Conservation (phyloP, 192 early-diverging fungal species). For the Coemansia sp. region DNA sequence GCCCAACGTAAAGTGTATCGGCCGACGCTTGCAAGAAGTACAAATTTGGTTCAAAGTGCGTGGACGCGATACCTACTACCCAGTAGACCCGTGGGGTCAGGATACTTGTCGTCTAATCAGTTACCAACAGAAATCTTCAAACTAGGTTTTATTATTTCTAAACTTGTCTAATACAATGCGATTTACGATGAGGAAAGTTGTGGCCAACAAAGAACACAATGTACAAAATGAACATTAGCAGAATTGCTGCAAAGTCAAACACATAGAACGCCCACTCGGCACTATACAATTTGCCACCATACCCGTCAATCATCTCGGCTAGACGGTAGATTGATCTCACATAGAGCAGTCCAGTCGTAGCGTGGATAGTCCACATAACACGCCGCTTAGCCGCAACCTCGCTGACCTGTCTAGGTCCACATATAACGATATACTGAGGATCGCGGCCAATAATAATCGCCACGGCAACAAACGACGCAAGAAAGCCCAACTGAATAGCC, state of each 20-base stretch:
- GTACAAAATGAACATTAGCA: conserved; percentile 30
- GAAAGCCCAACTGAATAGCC: conserved; percentile 35
- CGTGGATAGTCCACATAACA: conserved; percentile 31
- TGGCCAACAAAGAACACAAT: conserved; percentile 23
- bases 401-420: conserved; percentile 16
- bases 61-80: conserved; percentile 48
- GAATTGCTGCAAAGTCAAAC: conserved; percentile 47
- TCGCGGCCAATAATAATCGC: conserved; percentile 15
- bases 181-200: conserved; percentile 14
- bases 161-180: neutral
- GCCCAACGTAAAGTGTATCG: conserved; percentile 49
- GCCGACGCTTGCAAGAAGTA: conserved; percentile 47
- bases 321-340: conserved; percentile 50
- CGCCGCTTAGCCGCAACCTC: conserved; percentile 21
- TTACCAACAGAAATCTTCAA: conserved; percentile 41
- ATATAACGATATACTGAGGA: conserved; percentile 17
- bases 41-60: conserved; percentile 55
- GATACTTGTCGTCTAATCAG: conserved; percentile 46
- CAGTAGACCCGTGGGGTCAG: conserved; percentile 40
- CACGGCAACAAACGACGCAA: conserved; percentile 36
- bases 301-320: conserved; percentile 46
- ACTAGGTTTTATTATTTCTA: neutral
- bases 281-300: conserved; percentile 42
- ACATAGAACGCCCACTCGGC: conserved; percentile 54
- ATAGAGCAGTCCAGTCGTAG: conserved; percentile 42